A percentile compares a stretch with the other conserved stretches of the same genome.
Conservation (phyloP, 2,329 filamentous ascomycete genomes). For the Diaporthe australafricana region DNA sequence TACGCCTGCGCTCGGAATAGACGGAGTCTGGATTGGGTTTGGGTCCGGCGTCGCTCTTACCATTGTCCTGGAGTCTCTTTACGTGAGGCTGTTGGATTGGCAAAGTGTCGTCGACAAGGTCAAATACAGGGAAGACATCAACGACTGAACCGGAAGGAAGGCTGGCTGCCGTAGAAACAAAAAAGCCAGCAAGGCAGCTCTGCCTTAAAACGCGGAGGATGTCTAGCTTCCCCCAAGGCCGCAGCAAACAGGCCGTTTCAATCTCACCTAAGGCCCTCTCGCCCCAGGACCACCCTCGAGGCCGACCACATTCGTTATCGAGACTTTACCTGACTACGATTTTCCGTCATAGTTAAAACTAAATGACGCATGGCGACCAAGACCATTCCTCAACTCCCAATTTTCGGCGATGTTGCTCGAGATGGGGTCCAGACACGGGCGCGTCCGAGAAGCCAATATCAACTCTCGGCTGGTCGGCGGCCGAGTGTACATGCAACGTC, state of each 20-base stretch:
- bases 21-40: slow-evolving; percentile 51
- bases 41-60: slow-evolving; percentile 49
- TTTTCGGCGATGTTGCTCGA: not conserved
- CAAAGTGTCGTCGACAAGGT: slow-evolving; percentile 34
- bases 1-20: slow-evolving; percentile 44
- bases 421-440: not conserved
- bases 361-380: not conserved
- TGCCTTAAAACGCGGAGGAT: not conserved
- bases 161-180: not conserved
- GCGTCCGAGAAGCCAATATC: not conserved
- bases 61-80: slow-evolving; percentile 46
- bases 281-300: not conserved
- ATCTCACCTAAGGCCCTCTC: not conserved
- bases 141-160: not conserved
- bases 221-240: not conserved
- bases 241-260: not conserved
- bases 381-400: too few relatives aligned
- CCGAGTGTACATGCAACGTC: not conserved
- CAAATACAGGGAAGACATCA: slow-evolving; percentile 32
- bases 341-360: not conserved
- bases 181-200: not conserved
- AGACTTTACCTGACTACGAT: not conserved
- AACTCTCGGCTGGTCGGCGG: not conserved
- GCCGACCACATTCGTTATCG: not conserved
- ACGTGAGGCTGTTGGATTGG: slow-evolving; percentile 44